Evolutionary conservation across 73 alveolate species (phyloP).

Genomic region (Tetrahymena thermophila): DNA sequence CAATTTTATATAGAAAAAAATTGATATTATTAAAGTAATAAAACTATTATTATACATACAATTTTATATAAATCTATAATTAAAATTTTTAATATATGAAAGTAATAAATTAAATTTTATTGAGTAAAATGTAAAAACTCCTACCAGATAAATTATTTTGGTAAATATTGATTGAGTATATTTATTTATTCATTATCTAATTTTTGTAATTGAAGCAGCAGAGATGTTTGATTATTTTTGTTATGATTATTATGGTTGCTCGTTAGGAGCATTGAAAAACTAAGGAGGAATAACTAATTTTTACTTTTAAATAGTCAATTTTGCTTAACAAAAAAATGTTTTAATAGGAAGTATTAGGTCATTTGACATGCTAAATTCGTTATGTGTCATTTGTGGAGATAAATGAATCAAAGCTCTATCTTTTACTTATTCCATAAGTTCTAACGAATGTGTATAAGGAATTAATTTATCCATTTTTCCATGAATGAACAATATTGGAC

Average conservation of each 20-base stretch:
- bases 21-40: too few relatives aligned
- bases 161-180: too few relatives aligned
- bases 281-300: background rate
- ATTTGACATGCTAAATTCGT: background rate
- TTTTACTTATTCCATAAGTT: slow-evolving; percentile 7
- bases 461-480: slow-evolving; percentile 92
- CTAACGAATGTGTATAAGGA: slow-evolving; percentile 53
- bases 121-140: background rate
- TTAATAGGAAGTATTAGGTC: background rate
- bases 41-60: too few relatives aligned
- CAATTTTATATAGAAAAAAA: too few relatives aligned
- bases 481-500: slow-evolving; percentile 92
- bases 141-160: background rate
- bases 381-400: background rate
- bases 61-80: too few relatives aligned
- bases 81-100: too few relatives aligned
- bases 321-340: background rate
- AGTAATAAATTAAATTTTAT: background rate
- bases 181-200: background rate
- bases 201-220: background rate
- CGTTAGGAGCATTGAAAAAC: background rate
- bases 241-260: background rate
- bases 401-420: background rate
- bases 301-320: background rate
- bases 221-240: background rate